Evolutionary conservation across 345 rosid genomes (phyloP), one percentile per base, ranked within the genome.

Genomic region (Dipteronia dyeriana): DNA sequence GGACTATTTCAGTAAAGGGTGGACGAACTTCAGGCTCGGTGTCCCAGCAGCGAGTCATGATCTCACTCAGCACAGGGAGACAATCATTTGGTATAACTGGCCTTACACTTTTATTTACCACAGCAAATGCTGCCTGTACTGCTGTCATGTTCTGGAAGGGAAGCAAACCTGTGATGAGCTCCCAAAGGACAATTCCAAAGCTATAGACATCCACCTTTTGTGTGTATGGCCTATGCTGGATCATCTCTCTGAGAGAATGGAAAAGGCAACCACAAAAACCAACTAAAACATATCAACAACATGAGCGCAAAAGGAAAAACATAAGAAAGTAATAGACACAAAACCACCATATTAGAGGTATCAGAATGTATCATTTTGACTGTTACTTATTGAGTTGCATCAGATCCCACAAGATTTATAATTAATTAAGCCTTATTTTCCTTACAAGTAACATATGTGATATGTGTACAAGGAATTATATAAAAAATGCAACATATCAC

Each of bases 61-160:
- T 85, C 73, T 83, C 84, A 4, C 79, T 72, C 38, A 87, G 84
- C 75, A 83, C 83, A 26, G 87, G 87, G 22, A 87, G 83, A 45
- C 88, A 87, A 51, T 85, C 88, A 54, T 69, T 75, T 22, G 90
- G 90, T 54, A 85, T 87, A n/a, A 82, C 75, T n/a, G 90, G 90
- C 72, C 87, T 81, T 51, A 84, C 85, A 4, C 88, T 87, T 69
- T 84, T 85, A 79, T 84, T 80, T 70, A 88, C 91, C 66, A 88
- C 89, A 23, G 89, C 89, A 68, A 88, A 86, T 51, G 89, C 91
- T 14, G 91, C 89, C 79, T 88, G 91, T 49, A 88, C 87, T 0
- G 89, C 88, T 3, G 89, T 85, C 88, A 87, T 85, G 85, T 85
- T 84, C 76, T 84, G 86, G 82, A 85, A 87, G 3, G 91, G 91